Evolutionary conservation across 257 asterid genomes (phyloP), one percentile per base, ranked within the genome.

Genomic region (Penstemon newberryi): DNA sequence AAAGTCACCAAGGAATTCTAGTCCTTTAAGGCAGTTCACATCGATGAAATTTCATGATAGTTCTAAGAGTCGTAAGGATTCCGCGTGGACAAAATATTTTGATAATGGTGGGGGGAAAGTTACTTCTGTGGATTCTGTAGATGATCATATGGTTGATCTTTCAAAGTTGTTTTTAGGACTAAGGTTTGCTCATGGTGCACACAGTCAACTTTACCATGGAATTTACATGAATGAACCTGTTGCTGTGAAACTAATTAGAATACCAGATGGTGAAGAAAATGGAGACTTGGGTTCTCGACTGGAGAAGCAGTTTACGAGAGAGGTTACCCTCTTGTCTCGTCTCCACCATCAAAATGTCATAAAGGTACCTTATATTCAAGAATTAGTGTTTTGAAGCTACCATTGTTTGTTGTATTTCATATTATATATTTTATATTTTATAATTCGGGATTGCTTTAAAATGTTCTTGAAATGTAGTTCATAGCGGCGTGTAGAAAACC

Each of bases 151-250:
- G 47, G 70, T 83, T 46, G 92, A 88, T 73, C 85, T 85, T 56
- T 84, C 92, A 0, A 78, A 82, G 82, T 68, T 88, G 44, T 80
- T 78, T 54, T 79, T 88, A 38, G 95, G 95, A 46, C 54, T 74
- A 6, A 83, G 78, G 60, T 85, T 88, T 73, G 88, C 92, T 15
- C 90, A 85, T 51, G 95, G 92, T 41, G 87, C 92, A 0, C 85
- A 87, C 53, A 87, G 91, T 67, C 87, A 82, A 70, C 87, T 87
- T 52, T 87, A 87, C 76, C 95, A 74, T 65, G 91, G 95, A 60
- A 69, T 76, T 15, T 82, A 84, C 49, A 77, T 46, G 71, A 87
- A 77, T 7, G 75, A 78, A 51, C 83, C 88, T 1, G 89, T 87
- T 62, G 86, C 89, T 0, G 85, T 87, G 4, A 87, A 85, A 40